Conservation (phyloP, 306 rosid species). For the Casuarina cunninghamiana region DNA sequence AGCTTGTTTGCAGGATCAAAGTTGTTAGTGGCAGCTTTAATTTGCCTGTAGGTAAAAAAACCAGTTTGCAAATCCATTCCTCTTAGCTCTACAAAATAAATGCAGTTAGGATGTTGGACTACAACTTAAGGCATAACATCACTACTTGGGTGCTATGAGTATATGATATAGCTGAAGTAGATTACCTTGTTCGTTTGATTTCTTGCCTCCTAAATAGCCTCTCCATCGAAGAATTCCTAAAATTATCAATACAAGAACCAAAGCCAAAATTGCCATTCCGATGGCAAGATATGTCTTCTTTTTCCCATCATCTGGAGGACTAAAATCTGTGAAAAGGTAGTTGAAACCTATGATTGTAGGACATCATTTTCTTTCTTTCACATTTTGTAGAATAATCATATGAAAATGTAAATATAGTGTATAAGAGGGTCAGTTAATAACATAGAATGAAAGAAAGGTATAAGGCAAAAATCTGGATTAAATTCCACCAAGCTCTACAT, state of each 20-base stretch:
- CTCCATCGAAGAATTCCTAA: conserved; percentile 25
- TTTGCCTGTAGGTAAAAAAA: conserved; percentile 21
- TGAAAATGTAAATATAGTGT: too few relatives aligned
- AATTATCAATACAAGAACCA: conserved; percentile 6
- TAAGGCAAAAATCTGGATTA: not conserved
- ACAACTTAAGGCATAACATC: not conserved
- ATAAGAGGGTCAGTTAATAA: not conserved
- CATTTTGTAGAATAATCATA: too few relatives aligned
- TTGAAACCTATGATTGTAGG: not conserved
- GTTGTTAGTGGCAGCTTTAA: conserved; percentile 56
- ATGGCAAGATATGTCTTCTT: conserved; percentile 1
- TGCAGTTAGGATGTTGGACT: not conserved
- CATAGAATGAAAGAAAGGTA: not conserved
- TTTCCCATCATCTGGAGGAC: conserved; percentile 11
- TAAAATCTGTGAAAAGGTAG: conserved; percentile 15
- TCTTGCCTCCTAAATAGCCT: conserved; percentile 5
- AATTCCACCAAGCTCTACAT: not conserved
- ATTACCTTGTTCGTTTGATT: conserved; percentile 29
- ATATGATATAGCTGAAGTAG: not conserved
- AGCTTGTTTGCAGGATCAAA: conserved; percentile 52
- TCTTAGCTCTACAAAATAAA: conserved; percentile 5
- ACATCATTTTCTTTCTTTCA: not conserved
- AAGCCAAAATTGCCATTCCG: conserved; percentile 1
- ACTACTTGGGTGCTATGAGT: conserved; percentile 2
- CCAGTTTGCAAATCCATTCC: conserved; percentile 30